Evolutionary conservation across 106 monocot genomes (phyloP).

Genomic region (Acorus calamus): DNA sequence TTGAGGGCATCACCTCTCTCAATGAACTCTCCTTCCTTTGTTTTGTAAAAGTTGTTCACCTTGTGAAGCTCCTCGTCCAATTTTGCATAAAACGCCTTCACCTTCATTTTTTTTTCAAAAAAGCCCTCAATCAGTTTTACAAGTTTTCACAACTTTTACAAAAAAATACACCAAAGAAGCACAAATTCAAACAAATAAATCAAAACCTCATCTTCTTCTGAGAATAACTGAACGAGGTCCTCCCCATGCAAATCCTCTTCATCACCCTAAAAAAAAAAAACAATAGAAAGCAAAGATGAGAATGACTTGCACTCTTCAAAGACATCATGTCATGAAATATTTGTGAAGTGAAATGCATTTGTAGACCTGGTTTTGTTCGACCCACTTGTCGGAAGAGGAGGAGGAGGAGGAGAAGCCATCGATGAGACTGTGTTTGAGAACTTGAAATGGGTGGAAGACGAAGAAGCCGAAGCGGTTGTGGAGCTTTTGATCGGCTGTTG

Average conservation of each 20-base stretch:
- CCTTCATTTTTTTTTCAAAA: constrained; percentile 16
- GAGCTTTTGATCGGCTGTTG: too few species aligned
- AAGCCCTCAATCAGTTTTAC: neutral
- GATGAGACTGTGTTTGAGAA: constrained; percentile 16
- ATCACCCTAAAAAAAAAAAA: constrained; percentile 19
- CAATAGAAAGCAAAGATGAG: too few species aligned
- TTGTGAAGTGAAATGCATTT: neutral
- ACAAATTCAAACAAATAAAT: neutral
- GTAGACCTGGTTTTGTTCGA: too few species aligned
- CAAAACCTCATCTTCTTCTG: constrained; percentile 56
- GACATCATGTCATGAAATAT: too few species aligned
- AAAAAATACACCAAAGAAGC: neutral
- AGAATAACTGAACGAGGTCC: constrained; percentile 38
- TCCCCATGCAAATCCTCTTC: constrained; percentile 43
- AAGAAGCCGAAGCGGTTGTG: constrained; percentile 32
- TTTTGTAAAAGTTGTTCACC: constrained; percentile 63
- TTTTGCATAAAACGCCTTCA: constrained; percentile 59
- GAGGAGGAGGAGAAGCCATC: constrained; percentile 4
- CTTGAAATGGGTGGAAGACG: constrained; percentile 28
- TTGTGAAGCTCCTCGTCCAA: constrained; percentile 73
- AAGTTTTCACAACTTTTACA: neutral
- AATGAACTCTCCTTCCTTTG: constrained; percentile 66
- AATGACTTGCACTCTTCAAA: too few species aligned
- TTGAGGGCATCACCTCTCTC: constrained; percentile 57
- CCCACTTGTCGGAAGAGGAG: too few species aligned